Evolutionary conservation across 1,139 yeast species (phyloP).

Genomic region (Kodamaea sp.): DNA sequence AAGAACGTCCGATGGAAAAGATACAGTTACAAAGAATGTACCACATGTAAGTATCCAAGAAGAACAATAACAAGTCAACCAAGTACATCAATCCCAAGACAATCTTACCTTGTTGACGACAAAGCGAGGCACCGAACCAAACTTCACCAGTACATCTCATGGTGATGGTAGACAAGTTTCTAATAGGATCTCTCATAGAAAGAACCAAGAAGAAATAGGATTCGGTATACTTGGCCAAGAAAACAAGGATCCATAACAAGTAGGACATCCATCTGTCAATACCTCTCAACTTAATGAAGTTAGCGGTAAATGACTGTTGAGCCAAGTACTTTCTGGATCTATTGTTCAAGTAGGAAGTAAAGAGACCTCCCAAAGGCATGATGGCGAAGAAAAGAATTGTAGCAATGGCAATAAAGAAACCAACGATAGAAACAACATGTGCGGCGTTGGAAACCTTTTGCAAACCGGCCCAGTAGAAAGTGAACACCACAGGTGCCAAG

Average conservation of each 20-base stretch:
- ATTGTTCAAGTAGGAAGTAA: slow-evolving; percentile 89
- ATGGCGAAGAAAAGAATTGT: slow-evolving; percentile 84
- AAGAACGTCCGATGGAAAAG: slow-evolving; percentile 95
- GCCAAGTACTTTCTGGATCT: slow-evolving; percentile 89
- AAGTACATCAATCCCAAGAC: slow-evolving; percentile 89
- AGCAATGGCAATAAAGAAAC: slow-evolving; percentile 83
- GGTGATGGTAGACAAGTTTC: slow-evolving; percentile 52
- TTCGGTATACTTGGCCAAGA: slow-evolving; percentile 84
- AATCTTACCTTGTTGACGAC: slow-evolving; percentile 83
- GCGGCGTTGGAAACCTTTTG: slow-evolving; percentile 73
- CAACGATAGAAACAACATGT: slow-evolving; percentile 78
- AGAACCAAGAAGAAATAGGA: slow-evolving; percentile 91
- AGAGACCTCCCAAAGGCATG: slow-evolving; percentile 97
- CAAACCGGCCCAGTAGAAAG: slow-evolving; percentile 80
- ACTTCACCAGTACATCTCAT: slow-evolving; percentile 76
- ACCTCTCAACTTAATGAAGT: slow-evolving; percentile 77
- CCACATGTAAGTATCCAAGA: slow-evolving; percentile 99
- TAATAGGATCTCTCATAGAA: slow-evolving; percentile 92
- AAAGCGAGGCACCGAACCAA: slow-evolving; percentile 76
- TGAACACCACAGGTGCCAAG: slow-evolving; percentile 84
- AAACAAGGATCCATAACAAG: slow-evolving; percentile 84
- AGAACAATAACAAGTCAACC: slow-evolving; percentile 91
- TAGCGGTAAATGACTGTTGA: slow-evolving; percentile 94
- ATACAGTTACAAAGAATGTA: slow-evolving; percentile 93
- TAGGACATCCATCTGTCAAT: slow-evolving; percentile 97